Evolutionary conservation across 345 rosid species (phyloP).

Genomic region (Syzygium jambos): DNA sequence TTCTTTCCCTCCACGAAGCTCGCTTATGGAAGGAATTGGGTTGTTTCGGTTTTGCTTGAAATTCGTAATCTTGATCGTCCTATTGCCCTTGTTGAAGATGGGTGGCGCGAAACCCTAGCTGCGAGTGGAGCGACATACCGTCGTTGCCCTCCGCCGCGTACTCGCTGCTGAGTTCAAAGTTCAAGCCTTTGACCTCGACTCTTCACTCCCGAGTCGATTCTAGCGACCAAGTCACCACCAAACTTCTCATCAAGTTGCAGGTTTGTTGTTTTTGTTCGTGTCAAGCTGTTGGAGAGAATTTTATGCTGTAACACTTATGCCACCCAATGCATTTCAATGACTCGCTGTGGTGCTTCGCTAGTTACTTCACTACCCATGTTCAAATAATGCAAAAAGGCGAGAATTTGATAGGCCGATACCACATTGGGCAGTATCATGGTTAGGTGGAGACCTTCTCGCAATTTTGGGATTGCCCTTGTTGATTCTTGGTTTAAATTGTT

Average conservation of each 20-base stretch:
- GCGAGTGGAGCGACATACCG: conserved; percentile 69
- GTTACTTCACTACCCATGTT: background rate
- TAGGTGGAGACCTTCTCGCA: background rate
- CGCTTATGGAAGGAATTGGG: background rate
- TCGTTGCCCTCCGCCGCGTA: conserved; percentile 67
- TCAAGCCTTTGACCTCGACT: conserved; percentile 69
- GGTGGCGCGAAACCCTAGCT: conserved; percentile 67
- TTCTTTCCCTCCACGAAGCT: background rate
- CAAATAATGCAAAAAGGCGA: background rate
- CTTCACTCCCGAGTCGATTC: conserved; percentile 66
- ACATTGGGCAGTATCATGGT: background rate
- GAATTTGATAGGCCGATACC: background rate
- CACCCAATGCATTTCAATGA: background rate
- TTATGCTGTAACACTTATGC: background rate
- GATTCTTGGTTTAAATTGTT: background rate
- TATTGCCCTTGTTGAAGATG: conserved; percentile 13
- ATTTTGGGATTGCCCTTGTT: background rate
- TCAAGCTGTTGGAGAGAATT: background rate
- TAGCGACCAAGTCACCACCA: conserved; percentile 74
- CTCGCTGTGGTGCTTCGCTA: background rate
- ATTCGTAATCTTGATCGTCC: background rate
- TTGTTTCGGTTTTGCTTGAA: background rate
- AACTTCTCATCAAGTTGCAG: conserved; percentile 77
- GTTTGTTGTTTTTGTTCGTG: conserved; percentile 12
- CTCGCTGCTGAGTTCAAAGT: conserved; percentile 58